phyloP scores from a whole-genome alignment of 2,329 filamentous ascomycete species.

The Monascus ruber region DNA sequence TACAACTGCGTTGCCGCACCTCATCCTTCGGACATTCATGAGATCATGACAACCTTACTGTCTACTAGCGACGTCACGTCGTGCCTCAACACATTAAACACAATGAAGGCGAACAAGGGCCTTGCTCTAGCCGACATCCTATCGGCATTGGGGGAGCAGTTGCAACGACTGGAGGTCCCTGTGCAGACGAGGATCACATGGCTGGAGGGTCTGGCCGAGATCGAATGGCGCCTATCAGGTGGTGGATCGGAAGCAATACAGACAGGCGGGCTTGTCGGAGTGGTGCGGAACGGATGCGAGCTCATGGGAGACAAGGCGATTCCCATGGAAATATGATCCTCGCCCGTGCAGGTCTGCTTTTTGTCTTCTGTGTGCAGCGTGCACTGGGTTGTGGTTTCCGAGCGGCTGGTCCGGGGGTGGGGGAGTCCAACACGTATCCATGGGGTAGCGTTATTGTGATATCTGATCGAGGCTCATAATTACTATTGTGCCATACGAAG shows the following conservation, averaged over 20 bases:
- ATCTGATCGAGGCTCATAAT: too few relatives aligned
- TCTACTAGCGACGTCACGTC: conserved; percentile 78
- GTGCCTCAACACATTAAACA: conserved; percentile 77
- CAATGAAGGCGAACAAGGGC: conserved; percentile 73
- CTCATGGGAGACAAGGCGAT: conserved; percentile 42
- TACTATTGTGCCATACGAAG: too few relatives aligned
- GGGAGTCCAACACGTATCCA: too few relatives aligned
- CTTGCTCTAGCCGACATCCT: conserved; percentile 90
- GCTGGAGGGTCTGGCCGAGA: conserved; percentile 81
- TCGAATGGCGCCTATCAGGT: conserved; percentile 81
- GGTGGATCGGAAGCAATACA: conserved; percentile 81
- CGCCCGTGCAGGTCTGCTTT: too few relatives aligned
- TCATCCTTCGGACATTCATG: conserved; percentile 74
- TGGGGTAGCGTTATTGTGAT: too few relatives aligned
- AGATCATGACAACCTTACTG: conserved; percentile 74
- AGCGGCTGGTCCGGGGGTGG: too few relatives aligned
- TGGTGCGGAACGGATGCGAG: conserved; percentile 77
- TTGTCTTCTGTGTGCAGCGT: too few relatives aligned
- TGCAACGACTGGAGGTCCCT: conserved; percentile 71
- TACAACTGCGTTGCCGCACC: conserved; percentile 97
- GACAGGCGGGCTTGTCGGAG: conserved; percentile 84
- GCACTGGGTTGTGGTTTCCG: too few relatives aligned
- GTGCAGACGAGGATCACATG: conserved; percentile 80
- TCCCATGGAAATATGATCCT: background rate
- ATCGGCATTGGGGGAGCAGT: conserved; percentile 70